Conservation (phyloP, 768 basidiomycete species). For the Boletus sensibilis region DNA sequence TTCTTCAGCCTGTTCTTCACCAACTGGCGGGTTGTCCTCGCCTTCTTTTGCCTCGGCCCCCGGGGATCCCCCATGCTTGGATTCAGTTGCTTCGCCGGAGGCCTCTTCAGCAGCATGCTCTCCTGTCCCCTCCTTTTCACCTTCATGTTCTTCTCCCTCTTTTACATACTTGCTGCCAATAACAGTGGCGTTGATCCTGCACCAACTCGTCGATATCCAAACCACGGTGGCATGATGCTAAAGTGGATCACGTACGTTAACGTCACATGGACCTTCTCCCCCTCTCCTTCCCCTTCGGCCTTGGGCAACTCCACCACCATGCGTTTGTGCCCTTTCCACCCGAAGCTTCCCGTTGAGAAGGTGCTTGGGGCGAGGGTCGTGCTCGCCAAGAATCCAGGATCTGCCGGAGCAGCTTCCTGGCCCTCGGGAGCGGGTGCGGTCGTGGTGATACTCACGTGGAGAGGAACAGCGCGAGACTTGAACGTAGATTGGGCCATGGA, state of each 20-base stretch:
- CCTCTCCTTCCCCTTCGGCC: slow-evolving; percentile 43
- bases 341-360: slow-evolving; percentile 76
- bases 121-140: slow-evolving; percentile 27
- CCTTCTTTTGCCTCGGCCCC: slow-evolving; percentile 24
- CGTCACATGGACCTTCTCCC: slow-evolving; percentile 70
- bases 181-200: slow-evolving; percentile 77
- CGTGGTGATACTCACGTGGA: slow-evolving; percentile 67
- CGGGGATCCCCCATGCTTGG: slow-evolving; percentile 25
- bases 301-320: slow-evolving; percentile 62
- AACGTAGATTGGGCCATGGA: slow-evolving; percentile 51
- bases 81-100: slow-evolving; percentile 24
- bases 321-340: slow-evolving; percentile 79
- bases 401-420: slow-evolving; percentile 37
- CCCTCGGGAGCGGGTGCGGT: slow-evolving; percentile 52
- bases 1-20: slow-evolving; percentile 21
- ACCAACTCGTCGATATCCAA: neutral
- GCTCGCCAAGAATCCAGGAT: slow-evolving; percentile 61
- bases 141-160: slow-evolving; percentile 37
- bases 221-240: neutral
- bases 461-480: slow-evolving; percentile 63
- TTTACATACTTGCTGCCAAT: slow-evolving; percentile 62
- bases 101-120: slow-evolving; percentile 30
- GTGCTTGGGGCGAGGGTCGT: slow-evolving; percentile 55
- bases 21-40: slow-evolving; percentile 18
- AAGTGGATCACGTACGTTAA: slow-evolving; percentile 55